These are phyloP conservation scores for Aspergillus baeticus DNA, from an alignment of 495 filamentous ascomycete species.

Conservation along the genomic window DNA sequence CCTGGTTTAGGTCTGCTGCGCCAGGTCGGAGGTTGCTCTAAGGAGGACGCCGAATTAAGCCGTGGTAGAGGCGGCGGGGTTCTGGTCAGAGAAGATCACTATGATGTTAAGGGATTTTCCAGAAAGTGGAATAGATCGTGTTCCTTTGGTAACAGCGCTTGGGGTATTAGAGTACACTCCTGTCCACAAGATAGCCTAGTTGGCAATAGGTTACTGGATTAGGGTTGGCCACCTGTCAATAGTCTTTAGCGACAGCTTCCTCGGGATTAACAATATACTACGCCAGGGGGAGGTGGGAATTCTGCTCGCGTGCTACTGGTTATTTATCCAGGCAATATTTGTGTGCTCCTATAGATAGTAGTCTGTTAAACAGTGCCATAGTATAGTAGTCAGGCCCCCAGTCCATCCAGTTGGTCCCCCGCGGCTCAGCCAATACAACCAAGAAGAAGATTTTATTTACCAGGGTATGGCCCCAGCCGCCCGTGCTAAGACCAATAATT, in stretches of 20 bases:
- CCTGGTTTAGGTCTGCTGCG: too few relatives aligned
- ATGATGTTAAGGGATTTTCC: slow-evolving; percentile 23
- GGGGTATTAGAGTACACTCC: too few relatives aligned
- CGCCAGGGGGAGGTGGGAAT: slow-evolving; percentile 49
- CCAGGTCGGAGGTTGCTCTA: too few relatives aligned
- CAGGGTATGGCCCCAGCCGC: neutral
- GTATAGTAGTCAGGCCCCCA: slow-evolving; percentile 61
- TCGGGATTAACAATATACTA: slow-evolving; percentile 47
- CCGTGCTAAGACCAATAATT: neutral
- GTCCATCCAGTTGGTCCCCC: slow-evolving; percentile 40
- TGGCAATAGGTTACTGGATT: slow-evolving; percentile 23
- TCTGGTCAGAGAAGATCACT: slow-evolving; percentile 21
- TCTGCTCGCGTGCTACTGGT: slow-evolving; percentile 53
- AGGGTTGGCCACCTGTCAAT: slow-evolving; percentile 17
- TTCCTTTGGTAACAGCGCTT: neutral
- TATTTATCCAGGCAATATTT: slow-evolving; percentile 57
- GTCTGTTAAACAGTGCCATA: slow-evolving; percentile 49
- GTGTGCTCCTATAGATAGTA: slow-evolving; percentile 36
- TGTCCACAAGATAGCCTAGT: neutral
- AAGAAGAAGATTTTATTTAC: too few relatives aligned
- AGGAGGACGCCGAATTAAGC: slow-evolving; percentile 24
- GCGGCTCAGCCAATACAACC: too few relatives aligned
- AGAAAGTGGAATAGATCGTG: neutral
- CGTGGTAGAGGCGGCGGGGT: neutral
- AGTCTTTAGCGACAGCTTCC: slow-evolving; percentile 32